Evolutionary conservation across 2,329 filamentous ascomycete genomes (phyloP), one percentile per base, ranked within the genome.

Genomic region (Botrytis cinerea): DNA sequence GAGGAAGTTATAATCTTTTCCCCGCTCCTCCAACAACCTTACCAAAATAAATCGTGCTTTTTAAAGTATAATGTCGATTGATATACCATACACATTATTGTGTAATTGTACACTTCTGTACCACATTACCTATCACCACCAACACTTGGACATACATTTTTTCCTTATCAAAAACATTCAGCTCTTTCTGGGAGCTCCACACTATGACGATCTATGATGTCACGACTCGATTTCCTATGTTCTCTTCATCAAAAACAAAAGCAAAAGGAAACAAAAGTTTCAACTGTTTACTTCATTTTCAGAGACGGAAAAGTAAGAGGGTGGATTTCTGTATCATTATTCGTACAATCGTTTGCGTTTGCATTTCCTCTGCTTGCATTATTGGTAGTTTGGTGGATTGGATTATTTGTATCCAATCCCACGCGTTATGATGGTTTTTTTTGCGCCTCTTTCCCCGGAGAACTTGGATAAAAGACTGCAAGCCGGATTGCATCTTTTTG

Each of bases 1-100:
- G 78, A 54, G 78, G 76, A 46, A 78, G 78, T 61, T 81, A 80
- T 63, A 79, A 77, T 75, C 72, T 81, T 14, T 81, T 81, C 32
- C 79, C 79, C 46, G 40, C 61, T 22, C 59, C 61, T 72, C 60
- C 61, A 22, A 32, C 66, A 20, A 32, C 48, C 25, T 25, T n/a
- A 32, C 18, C 66, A 16, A 57, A 69, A 69, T 59, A 69, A 69
- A 59, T 57, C 4, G 35, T 40, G 25, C 66, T 43, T 12, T 43
- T 16, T 57, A 77, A 78, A 69, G 62, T 75, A 35, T 77, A 57
- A 78, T 73, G 7, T 61, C 40, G 46, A 57, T 70, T 61, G 5
- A 43, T 43, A 69, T 69, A 32, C 35, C 38, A 57, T 32, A 57
- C 66, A 57, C 66, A 69, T 43, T 59, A 25, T 69, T 69, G 35